Conservation (phyloP, 2,329 filamentous ascomycete genomes). For the Mollisia scopiformis region DNA sequence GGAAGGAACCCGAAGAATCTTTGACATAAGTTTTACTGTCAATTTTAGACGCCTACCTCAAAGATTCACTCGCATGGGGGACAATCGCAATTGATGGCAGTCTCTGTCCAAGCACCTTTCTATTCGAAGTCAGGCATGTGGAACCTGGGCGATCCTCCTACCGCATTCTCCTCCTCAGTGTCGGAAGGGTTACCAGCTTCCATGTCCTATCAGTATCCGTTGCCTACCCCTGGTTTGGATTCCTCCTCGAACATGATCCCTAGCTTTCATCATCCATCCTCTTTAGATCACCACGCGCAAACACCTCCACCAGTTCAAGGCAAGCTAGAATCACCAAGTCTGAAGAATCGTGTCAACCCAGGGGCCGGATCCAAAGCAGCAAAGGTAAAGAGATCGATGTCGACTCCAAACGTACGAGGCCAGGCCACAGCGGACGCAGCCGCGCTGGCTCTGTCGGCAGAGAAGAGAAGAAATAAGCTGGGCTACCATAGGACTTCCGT, state of each 20-base stretch:
- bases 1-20: neutral
- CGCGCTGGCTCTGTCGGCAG: conserved; percentile 44
- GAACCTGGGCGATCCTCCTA: conserved; percentile 33
- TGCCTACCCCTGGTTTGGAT: conserved; percentile 30
- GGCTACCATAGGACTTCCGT: conserved; percentile 95
- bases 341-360: conserved; percentile 21
- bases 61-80: conserved; percentile 21
- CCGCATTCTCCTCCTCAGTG: conserved; percentile 27
- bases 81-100: conserved; percentile 37
- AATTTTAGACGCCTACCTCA: neutral
- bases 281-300: conserved; percentile 25
- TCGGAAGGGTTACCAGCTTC: conserved; percentile 26
- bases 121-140: conserved; percentile 36
- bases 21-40: neutral
- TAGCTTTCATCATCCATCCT: conserved; percentile 29
- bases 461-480: conserved; percentile 85
- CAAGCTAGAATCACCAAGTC: conserved; percentile 25
- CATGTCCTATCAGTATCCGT: conserved; percentile 36
- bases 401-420: conserved; percentile 51
- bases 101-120: conserved; percentile 34
- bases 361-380: conserved; percentile 27
- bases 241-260: conserved; percentile 32
- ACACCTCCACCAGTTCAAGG: conserved; percentile 23
- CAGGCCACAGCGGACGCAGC: conserved; percentile 40
- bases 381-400: conserved; percentile 50